A percentile compares a stretch with the other conserved stretches of the same genome.
These are phyloP conservation scores for Corrigiola litoralis DNA, from an alignment of 179 eudicot genomes.

Conservation along the genomic window DNA sequence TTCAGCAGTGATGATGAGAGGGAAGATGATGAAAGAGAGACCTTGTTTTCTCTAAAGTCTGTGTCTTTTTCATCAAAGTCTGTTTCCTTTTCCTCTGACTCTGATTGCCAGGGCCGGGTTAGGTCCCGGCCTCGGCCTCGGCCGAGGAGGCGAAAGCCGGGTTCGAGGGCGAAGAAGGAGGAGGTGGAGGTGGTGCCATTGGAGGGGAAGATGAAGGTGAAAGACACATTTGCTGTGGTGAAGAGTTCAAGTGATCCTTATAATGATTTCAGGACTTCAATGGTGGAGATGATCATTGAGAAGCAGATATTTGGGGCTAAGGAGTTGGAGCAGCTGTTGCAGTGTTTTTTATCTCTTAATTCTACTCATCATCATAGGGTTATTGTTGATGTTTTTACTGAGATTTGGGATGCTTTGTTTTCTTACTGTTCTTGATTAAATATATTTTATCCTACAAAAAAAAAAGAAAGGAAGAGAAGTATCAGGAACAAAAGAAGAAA, in stretches of 20 bases:
- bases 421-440: constrained; percentile 18
- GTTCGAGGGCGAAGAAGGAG: not conserved
- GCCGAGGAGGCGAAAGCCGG: constrained; percentile 2
- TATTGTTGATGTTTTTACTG: constrained; percentile 39
- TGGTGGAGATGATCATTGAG: constrained; percentile 48
- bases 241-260: constrained; percentile 51
- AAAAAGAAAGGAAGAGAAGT: not conserved
- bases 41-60: constrained; percentile 25
- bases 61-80: constrained; percentile 31
- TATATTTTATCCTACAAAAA: not conserved
- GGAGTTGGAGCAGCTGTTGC: constrained; percentile 32
- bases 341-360: constrained; percentile 38
- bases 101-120: constrained; percentile 9
- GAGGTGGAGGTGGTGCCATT: constrained; percentile 18
- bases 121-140: not conserved
- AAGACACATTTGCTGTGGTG: constrained; percentile 32
- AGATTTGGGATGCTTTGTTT: constrained; percentile 45
- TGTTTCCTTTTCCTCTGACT: constrained; percentile 26
- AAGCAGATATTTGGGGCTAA: constrained; percentile 36
- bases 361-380: constrained; percentile 41
- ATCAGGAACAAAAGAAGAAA: not conserved
- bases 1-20: constrained; percentile 31
- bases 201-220: constrained; percentile 25
- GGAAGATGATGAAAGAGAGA: constrained; percentile 23
- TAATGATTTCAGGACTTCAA: constrained; percentile 39